Conservation (phyloP, 495 filamentous ascomycete species). For the Cairneyella variabilis region DNA sequence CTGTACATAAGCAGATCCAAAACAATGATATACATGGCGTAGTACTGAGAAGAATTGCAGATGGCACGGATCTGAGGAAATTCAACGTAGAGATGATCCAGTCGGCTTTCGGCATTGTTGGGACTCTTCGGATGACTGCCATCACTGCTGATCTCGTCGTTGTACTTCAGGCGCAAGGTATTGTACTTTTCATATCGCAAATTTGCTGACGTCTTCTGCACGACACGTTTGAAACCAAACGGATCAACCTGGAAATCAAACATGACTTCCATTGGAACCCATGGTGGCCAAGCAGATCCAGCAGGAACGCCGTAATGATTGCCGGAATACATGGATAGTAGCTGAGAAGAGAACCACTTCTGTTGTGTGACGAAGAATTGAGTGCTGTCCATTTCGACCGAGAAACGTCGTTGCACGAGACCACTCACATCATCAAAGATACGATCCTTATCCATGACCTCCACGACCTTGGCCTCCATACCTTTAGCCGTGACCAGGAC, state of each 20-base stretch:
- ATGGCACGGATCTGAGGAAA: slow-evolving; percentile 89
- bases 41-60: slow-evolving; percentile 95
- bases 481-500: slow-evolving; percentile 91
- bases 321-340: slow-evolving; percentile 88
- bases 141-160: slow-evolving; percentile 78
- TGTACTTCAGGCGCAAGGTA: slow-evolving; percentile 93
- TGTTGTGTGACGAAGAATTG: slow-evolving; percentile 97
- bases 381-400: slow-evolving; percentile 89
- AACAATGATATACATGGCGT: slow-evolving; percentile 95
- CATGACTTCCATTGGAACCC: slow-evolving; percentile 97
- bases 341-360: slow-evolving; percentile 73
- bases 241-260: slow-evolving; percentile 91
- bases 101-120: slow-evolving; percentile 67
- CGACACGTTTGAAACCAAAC: slow-evolving; percentile 91
- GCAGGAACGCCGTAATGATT: slow-evolving; percentile 85
- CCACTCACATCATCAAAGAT: slow-evolving; percentile 90
- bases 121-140: slow-evolving; percentile 30
- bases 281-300: slow-evolving; percentile 90
- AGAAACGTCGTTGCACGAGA: slow-evolving; percentile 88
- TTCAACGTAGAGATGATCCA: slow-evolving; percentile 94
- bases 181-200: slow-evolving; percentile 98
- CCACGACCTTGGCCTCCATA: slow-evolving; percentile 94
- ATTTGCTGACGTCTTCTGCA: slow-evolving; percentile 90
- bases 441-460: slow-evolving; percentile 95
- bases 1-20: slow-evolving; percentile 91